Conservation (phyloP, 2,329 filamentous ascomycete genomes). For the Phyllosticta ampelicida region DNA sequence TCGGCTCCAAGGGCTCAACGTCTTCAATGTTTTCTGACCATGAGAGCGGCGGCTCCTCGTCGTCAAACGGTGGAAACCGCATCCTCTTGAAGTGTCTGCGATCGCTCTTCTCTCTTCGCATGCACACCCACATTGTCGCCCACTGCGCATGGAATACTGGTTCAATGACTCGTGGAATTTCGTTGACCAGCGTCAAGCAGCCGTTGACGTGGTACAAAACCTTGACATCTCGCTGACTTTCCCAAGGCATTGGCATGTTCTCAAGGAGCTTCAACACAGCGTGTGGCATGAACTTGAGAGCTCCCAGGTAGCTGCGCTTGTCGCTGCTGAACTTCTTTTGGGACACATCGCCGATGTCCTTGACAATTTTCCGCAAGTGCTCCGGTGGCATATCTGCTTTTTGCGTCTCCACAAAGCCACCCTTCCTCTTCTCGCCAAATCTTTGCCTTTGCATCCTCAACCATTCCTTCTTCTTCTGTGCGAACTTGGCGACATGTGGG, state of each 20-base stretch:
- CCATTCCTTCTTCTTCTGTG: constrained; percentile 99
- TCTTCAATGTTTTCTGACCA: constrained; percentile 99
- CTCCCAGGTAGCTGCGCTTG: constrained; percentile 94
- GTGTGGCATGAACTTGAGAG: constrained; percentile 98
- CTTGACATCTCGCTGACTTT: constrained; percentile 90
- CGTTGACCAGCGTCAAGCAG: constrained; percentile 92
- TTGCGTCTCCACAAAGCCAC: constrained; percentile 92
- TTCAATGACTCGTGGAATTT: constrained; percentile 91
- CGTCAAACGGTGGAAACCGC: constrained; percentile 97
- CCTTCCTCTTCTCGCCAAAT: constrained; percentile 94
- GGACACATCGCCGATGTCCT: constrained; percentile 96
- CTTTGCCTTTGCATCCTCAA: constrained; percentile 79
- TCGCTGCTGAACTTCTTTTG: constrained; percentile 99
- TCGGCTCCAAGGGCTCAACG: constrained; percentile 91
- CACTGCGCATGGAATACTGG: constrained; percentile 97
- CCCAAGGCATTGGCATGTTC: constrained; percentile 99
- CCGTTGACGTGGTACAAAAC: constrained; percentile 98
- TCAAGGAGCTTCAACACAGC: constrained; percentile 93
- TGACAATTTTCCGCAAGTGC: constrained; percentile 95
- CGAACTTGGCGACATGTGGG: constrained; percentile 83
- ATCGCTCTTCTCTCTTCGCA: constrained; percentile 97
- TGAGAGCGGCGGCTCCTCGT: constrained; percentile 92
- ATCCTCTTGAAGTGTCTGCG: constrained; percentile 94
- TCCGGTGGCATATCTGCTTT: constrained; percentile 98
- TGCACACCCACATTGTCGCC: constrained; percentile 99